Base-by-base conservation (phyloP, 441 rosid genomes). In the Euphorbia celastroides region DNA sequence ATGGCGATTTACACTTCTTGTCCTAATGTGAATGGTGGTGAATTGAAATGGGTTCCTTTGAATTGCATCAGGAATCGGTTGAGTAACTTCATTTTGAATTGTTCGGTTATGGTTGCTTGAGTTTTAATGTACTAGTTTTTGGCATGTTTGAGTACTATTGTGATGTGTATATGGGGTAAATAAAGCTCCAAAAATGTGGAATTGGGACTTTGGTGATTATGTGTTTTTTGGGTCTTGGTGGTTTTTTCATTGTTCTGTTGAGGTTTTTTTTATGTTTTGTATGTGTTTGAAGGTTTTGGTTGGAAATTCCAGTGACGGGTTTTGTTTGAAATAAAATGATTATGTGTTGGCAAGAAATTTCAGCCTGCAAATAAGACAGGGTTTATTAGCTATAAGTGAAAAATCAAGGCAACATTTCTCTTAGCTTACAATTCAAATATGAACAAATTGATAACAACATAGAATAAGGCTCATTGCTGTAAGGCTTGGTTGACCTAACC, bases 91-190 rank as follows among this genome's bases (percentile, higher is more conserved):
- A 89, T 93, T 67, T 77, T 71, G 17, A 90, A 90, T 68, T 93
- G 98, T 77, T 87, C 88, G 67, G 88, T 90, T 26, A 88, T 93
- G 98, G 73, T 81, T 46, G 90, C 96, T 66, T 93, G 80, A 77
- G 27, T 10, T 26, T 10, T 52, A 27, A 28, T 28, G 5, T 11
- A 67, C 52, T 68, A 32, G 66, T 30, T 3, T 60, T 62, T 41
- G 62, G 48, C 57, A 32, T 55, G 14, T 25, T 48, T 32, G 60
- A 23, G 19, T 66, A 67, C 58, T 57, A 19, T n/a, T 34, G 2
- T 51, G 27, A 23, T 27, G 31, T 65, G 41, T 52, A 32, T 23
- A 5, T 34, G 31, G 26, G 44, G 51, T 42, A 52, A 58, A 20
- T 34, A 22, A 31, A 54, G 50, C 58, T 60, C n/a, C 36, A 32